Evolutionary conservation across 805 yeast species (phyloP), one percentile per base, ranked within the genome.

Genomic region (Wickerhamiella shivajii): DNA sequence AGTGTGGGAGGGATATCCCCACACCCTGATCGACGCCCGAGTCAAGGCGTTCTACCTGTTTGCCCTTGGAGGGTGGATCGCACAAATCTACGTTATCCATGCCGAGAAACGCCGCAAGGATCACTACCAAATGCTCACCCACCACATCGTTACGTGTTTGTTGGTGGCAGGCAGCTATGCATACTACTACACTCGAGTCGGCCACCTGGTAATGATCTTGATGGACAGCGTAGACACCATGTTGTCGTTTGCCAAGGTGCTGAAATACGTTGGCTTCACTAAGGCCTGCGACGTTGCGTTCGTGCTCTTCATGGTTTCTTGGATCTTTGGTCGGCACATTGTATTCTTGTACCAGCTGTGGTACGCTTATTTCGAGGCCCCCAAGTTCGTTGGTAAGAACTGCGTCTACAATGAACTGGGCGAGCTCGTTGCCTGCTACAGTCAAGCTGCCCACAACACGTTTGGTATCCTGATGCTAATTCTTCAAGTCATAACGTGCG

Each of bases 171-270:
- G 90, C 2, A 76, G 90, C 1, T 84, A 83, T 53, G 62, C 60
- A 48, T 72, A 70, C 51, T 74, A 77, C 55, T 77, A 74, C 55
- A 69, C 75, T 21, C 66, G 80, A 23, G 67, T 80, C 36, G 95
- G 96, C 19, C 80, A 81, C 54, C 66, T 76, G 18, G 75, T 84
- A 28, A 56, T 81, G 43, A 64, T 74, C 40, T 57, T 80, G 36
- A 84, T 84, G 93, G 95, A 84, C 57, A 60, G 74, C 19, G 90
- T 73, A 30, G 96, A 84, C 52, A 69, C 76, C 27, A 60, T 71
- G 39, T 61, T 84, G 28, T 61, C 85, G 2, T 53, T 63, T 3
- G 93, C 94, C 4, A 84, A 84, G 52, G 60, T 80, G 55, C 61
- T 80, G 42, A 78, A 74, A 51, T 84, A 84, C 52, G 63, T 77